Conservation (phyloP, 805 yeast species). For the Tetrapisispora namnaoensis region DNA sequence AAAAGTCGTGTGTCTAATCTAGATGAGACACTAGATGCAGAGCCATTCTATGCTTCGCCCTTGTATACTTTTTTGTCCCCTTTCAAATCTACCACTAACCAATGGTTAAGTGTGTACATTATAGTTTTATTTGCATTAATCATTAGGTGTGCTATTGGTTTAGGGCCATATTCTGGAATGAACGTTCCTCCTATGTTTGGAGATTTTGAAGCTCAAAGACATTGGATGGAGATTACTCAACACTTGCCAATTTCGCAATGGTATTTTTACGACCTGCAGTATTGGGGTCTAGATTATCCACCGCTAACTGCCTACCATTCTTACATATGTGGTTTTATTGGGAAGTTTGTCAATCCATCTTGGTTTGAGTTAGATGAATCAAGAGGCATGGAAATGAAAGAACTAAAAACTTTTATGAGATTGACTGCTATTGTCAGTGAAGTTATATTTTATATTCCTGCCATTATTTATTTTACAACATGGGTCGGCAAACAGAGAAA, state of each 20-base stretch:
- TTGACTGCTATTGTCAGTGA: conserved; percentile 71
- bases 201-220: conserved; percentile 96
- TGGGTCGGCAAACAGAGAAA: conserved; percentile 55
- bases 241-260: conserved; percentile 65
- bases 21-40: conserved; percentile 8
- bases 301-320: conserved; percentile 94
- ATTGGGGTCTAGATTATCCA: conserved; percentile 98
- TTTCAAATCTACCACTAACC: conserved; percentile 72
- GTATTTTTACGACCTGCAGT: conserved; percentile 82
- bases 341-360: conserved; percentile 45
- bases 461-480: conserved; percentile 59
- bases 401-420: conserved; percentile 78
- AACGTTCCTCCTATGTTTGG: conserved; percentile 73
- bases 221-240: conserved; percentile 90
- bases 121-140: conserved; percentile 64
- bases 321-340: conserved; percentile 66
- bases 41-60: conserved; percentile 49
- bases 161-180: conserved; percentile 79
- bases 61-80: conserved; percentile 68
- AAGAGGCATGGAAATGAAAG: conserved; percentile 62
- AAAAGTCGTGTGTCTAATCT: neutral
- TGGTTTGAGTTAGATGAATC: conserved; percentile 76
- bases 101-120: conserved; percentile 83
- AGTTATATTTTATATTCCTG: conserved; percentile 64
- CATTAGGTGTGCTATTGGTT: conserved; percentile 73